phyloP scores from a whole-genome alignment of 2,329 filamentous ascomycete species.

The Aspergillus floridensis region DNA sequence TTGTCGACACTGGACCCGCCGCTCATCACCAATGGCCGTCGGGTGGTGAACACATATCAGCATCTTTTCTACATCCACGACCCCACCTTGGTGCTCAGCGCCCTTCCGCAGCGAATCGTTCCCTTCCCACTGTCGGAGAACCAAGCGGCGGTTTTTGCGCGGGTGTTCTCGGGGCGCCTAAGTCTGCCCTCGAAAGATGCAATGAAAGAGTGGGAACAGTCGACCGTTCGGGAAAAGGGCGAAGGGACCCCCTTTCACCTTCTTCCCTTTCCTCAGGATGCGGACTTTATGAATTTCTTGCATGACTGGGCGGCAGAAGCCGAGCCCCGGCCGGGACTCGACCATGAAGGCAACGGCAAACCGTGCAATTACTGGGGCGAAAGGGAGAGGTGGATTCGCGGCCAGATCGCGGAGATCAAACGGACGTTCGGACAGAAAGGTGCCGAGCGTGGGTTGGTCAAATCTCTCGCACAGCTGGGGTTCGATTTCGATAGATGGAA shows the following conservation, averaged over 20 bases:
- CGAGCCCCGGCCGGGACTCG: conserved; percentile 35
- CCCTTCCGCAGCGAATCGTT: conserved; percentile 77
- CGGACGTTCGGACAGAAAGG: conserved; percentile 68
- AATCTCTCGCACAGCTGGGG: conserved; percentile 68
- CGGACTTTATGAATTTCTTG: conserved; percentile 46
- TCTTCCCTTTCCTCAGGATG: conserved; percentile 50
- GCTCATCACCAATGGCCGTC: conserved; percentile 65
- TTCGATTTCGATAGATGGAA: conserved; percentile 55
- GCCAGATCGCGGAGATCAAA: conserved; percentile 67
- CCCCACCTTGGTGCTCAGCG: conserved; percentile 75
- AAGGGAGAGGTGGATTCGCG: conserved; percentile 69
- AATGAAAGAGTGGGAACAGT: conserved; percentile 68
- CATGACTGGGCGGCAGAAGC: conserved; percentile 44
- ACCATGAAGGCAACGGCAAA: conserved; percentile 57
- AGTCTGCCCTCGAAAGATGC: conserved; percentile 59
- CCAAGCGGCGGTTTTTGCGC: conserved; percentile 73
- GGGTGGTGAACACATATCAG: conserved; percentile 70
- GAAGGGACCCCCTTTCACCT: conserved; percentile 54
- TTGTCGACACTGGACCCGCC: conserved; percentile 51
- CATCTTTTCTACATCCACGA: conserved; percentile 74
- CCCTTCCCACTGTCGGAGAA: conserved; percentile 79
- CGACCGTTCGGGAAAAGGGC: conserved; percentile 43
- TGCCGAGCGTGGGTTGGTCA: conserved; percentile 55
- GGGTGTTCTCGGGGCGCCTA: conserved; percentile 72
- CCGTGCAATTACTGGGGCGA: conserved; percentile 69